These are phyloP conservation scores for Gracilaria vermiculophylla DNA, from an alignment of 23 red algal species.

Conservation along the genomic window DNA sequence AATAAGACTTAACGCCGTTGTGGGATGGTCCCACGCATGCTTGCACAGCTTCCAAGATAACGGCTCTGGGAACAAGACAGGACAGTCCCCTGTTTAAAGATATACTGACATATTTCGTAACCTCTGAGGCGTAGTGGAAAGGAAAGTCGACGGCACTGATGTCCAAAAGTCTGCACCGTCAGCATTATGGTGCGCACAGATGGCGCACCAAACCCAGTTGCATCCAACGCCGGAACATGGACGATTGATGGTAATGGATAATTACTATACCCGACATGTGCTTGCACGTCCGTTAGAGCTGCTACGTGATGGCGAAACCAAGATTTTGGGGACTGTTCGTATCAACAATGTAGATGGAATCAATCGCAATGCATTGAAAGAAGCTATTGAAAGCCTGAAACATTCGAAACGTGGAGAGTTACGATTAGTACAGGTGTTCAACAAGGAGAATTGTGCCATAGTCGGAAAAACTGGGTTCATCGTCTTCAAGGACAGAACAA, in stretches of 20 bases:
- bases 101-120: neutral
- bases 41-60: neutral
- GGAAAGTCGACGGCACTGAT: neutral
- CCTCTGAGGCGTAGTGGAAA: neutral
- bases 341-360: neutral
- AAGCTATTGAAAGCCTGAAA: neutral
- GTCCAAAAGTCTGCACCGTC: neutral
- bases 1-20: neutral
- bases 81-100: neutral
- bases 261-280: neutral
- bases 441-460: neutral
- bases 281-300: neutral
- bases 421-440: neutral
- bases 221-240: neutral
- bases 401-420: neutral
- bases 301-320: neutral
- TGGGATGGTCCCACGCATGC: neutral
- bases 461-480: neutral
- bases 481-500: neutral
- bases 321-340: neutral
- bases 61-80: neutral
- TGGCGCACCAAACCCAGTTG: neutral
- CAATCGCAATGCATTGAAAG: neutral
- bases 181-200: neutral
- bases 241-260: slow-evolving; percentile 2